phyloP scores from a whole-genome alignment of 345 rosid genomes.

The Hevea brasiliensis region DNA sequence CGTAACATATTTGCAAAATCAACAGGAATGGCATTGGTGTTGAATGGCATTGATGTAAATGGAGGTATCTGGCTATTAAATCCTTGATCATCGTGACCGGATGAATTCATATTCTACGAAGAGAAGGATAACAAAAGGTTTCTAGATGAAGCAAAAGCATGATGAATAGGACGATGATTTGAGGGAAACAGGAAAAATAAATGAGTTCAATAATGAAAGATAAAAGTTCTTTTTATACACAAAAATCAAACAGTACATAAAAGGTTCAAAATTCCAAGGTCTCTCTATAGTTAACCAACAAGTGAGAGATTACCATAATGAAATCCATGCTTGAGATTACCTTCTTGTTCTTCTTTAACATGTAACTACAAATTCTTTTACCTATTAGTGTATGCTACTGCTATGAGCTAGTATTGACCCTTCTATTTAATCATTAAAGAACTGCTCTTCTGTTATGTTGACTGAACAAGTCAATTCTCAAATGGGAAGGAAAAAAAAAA shows the following conservation, averaged over 20 bases:
- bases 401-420: not conserved
- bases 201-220: not conserved
- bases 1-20: constrained; percentile 41
- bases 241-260: not conserved
- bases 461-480: constrained; percentile 9
- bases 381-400: too few species aligned
- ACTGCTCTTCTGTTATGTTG: not conserved
- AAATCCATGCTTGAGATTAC: not conserved
- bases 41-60: constrained; percentile 36
- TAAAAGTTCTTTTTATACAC: not conserved
- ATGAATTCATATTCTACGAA: constrained; percentile 28
- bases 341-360: not conserved
- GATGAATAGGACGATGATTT: not conserved
- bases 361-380: too few species aligned
- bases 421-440: not conserved
- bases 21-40: constrained; percentile 24
- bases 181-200: not conserved
- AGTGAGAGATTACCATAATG: not conserved
- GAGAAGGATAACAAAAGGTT: not conserved
- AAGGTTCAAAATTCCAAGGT: not conserved
- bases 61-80: constrained; percentile 33
- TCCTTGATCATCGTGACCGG: constrained; percentile 35
- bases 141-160: too few species aligned
- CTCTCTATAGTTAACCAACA: not conserved
- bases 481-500: not conserved